A percentile compares a stretch with the other conserved stretches of the same genome.
These are phyloP conservation scores for Rutidosis leptorrhynchoides DNA, from an alignment of 129 eudicot genomes.

Conservation along the genomic window DNA sequence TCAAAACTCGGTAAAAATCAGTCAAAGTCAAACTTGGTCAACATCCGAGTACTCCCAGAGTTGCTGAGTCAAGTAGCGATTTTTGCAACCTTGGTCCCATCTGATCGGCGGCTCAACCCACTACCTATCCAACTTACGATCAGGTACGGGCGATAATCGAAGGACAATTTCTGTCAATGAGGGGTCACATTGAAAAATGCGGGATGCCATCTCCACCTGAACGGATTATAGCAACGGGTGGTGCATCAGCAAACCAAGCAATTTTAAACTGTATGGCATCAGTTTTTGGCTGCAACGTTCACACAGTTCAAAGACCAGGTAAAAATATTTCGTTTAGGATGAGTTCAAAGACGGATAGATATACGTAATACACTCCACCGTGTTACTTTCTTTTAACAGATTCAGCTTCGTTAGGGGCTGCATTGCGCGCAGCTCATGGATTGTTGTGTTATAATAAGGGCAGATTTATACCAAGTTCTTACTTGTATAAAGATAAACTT, in stretches of 20 bases:
- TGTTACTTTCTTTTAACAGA: conserved; percentile 35
- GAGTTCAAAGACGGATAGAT: background rate
- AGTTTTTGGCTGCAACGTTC: conserved; percentile 65
- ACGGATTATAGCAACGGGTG: conserved; percentile 70
- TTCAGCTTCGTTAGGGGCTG: conserved; percentile 75
- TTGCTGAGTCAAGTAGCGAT: no score
- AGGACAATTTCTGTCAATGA: conserved; percentile 71
- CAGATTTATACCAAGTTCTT: conserved; percentile 44
- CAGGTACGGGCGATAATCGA: conserved; percentile 68
- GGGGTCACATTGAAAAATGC: conserved; percentile 60
- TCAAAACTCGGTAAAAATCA: no score
- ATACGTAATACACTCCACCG: background rate
- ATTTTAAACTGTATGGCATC: conserved; percentile 53
- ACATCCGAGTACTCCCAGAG: no score
- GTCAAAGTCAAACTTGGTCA: no score
- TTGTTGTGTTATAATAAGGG: conserved; percentile 61
- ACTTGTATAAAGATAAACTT: conserved; percentile 38
- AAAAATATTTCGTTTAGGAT: conserved; percentile 2
- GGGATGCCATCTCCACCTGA: conserved; percentile 76
- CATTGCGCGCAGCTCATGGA: conserved; percentile 79
- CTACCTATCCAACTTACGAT: background rate
- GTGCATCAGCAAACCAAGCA: conserved; percentile 58
- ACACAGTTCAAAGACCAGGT: conserved; percentile 64
- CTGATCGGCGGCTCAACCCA: background rate
- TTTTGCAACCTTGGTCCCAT: no score